These are phyloP conservation scores for Senna tora DNA, from an alignment of 306 rosid species.

Conservation along the genomic window DNA sequence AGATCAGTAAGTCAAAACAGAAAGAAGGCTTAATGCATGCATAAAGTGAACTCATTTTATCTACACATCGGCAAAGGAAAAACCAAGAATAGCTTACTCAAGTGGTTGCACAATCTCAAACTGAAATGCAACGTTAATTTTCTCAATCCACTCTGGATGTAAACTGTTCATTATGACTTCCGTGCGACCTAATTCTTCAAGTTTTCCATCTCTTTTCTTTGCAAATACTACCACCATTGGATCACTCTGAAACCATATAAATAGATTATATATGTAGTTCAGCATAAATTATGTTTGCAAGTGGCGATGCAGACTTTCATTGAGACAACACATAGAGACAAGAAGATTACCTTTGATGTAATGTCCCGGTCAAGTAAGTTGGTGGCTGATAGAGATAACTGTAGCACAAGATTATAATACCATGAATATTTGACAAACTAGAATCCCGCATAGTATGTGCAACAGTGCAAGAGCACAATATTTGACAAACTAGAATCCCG, in stretches of 20 bases:
- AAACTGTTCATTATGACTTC: conserved; percentile 75
- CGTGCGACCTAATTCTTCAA: conserved; percentile 80
- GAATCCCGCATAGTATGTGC: no score
- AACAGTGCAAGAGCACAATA: neutral
- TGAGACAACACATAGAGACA: conserved; percentile 1
- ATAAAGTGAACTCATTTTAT: conserved; percentile 17
- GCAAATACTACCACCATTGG: conserved; percentile 69
- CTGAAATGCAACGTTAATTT: conserved; percentile 70
- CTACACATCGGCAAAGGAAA: neutral
- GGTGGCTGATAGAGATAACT: conserved; percentile 70
- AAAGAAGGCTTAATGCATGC: neutral
- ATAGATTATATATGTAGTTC: neutral
- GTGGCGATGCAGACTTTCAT: conserved; percentile 12
- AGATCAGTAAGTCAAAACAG: conserved; percentile 7
- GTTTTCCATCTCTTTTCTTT: conserved; percentile 61
- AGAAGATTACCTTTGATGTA: conserved; percentile 50
- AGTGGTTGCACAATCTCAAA: conserved; percentile 79
- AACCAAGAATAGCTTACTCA: conserved; percentile 53
- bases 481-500: neutral
- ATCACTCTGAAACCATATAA: conserved; percentile 61
- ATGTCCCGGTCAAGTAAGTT: conserved; percentile 69
- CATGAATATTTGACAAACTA: conserved; percentile 25
- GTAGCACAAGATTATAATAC: conserved; percentile 43
- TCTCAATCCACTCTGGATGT: conserved; percentile 79
- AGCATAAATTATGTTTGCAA: conserved; percentile 8